These are phyloP conservation scores for Spiraea crenata DNA, from an alignment of 331 rosid species.

Conservation along the genomic window DNA sequence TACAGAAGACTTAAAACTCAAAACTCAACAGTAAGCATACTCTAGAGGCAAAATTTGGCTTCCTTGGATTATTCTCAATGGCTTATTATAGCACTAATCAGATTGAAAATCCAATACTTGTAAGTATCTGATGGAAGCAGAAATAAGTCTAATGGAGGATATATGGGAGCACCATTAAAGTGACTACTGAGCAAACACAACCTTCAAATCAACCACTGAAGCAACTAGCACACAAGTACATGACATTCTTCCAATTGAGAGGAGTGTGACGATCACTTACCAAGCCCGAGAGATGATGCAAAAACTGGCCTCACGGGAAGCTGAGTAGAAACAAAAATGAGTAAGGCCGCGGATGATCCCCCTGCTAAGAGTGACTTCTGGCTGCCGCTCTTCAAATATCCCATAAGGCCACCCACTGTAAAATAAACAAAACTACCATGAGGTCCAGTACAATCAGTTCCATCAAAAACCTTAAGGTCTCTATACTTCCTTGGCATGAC, in stretches of 20 bases:
- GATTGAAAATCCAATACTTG: not conserved
- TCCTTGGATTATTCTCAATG: not conserved
- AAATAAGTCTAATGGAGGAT: not conserved
- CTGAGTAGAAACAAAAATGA: constrained; percentile 56
- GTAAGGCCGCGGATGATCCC: constrained; percentile 61
- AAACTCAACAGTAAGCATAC: too few species aligned
- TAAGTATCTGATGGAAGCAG: not conserved
- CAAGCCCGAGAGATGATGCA: constrained; percentile 92
- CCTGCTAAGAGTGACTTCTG: constrained; percentile 90
- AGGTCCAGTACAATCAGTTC: not conserved
- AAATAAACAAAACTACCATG: constrained; percentile 6
- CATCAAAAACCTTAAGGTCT: not conserved
- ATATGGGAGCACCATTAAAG: not conserved
- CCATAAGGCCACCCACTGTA: constrained; percentile 92
- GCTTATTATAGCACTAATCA: not conserved
- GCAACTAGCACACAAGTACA: constrained; percentile 13
- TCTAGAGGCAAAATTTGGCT: not conserved
- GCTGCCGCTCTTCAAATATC: constrained; percentile 93
- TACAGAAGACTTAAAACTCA: too few species aligned
- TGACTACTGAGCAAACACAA: not conserved
- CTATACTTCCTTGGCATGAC: too few species aligned
- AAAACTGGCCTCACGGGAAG: constrained; percentile 78
- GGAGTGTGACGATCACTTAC: constrained; percentile 41
- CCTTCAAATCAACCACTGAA: not conserved
- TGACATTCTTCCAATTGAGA: constrained; percentile 15